Evolutionary conservation across 1,284 basidiomycete species (phyloP), one percentile per base, ranked within the genome.

Genomic region (Gymnopus androsaceus): DNA sequence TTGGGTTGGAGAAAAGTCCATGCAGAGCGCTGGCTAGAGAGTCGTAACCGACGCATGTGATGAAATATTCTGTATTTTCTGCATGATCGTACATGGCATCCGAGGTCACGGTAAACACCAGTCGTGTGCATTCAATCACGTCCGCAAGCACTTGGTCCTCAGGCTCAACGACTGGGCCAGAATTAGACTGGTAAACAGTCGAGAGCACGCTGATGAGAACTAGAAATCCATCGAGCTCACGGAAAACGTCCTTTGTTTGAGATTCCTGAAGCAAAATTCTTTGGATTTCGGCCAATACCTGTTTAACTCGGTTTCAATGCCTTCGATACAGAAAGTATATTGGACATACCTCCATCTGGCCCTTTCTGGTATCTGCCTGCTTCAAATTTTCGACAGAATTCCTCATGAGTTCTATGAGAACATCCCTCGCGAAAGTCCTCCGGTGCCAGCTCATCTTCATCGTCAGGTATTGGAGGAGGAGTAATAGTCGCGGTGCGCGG

Each of bases 201-300:
- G 87, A 87, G 3, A 92, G 73, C 28, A 86, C 77, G 61, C 81
- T 88, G 71, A 90, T 83, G 40, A 90, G 72, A 15, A 84, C 78
- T 21, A 92, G 72, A 64, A 91, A 91, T 1, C 90, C 90, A 60
- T 92, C 90, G 65, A 88, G 75, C 64, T 90, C 87, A 7, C 88
- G 78, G 68, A 92, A 92, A 7, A 87, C 83, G 55, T 87, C 84
- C 67, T 86, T 88, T 8, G 88, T 88, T 52, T 71, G 73, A 7
- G 75, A 65, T 59, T 87, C 82, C 65, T 85, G 79, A 14, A 75
- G 69, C 74, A 89, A 76, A 17, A 85, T 80, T 30, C 80, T 74
- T 54, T 81, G 79, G 40, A 90, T 83, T 61, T 87, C 85, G 17
- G 71, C 72, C 52, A 90, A 69, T 23, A 82, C 74, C 88, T 90